Evolutionary conservation across 495 filamentous ascomycete genomes (phyloP), one percentile per base, ranked within the genome.

Genomic region (Corynascus novoguineensis): DNA sequence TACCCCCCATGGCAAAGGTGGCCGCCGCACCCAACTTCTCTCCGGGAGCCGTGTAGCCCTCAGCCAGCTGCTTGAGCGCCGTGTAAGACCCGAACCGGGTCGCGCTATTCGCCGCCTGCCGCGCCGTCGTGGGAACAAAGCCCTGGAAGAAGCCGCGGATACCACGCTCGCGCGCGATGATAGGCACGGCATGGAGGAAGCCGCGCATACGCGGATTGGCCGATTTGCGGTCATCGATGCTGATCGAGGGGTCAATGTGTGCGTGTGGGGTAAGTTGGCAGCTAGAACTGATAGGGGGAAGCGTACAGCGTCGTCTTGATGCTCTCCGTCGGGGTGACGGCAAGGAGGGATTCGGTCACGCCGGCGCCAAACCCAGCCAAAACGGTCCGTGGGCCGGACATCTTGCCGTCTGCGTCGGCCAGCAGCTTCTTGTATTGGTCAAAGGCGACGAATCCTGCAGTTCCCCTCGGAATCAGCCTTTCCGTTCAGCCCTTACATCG

Each of bases 311-410:
- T 90, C 29, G 93, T 98, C 75, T 98, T 98, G 69, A 98, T 97
- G 68, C 88, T 93, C 74, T 98, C 93, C 63, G 96, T 97, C 0
- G 93, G 93, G 4, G 93, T 98, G 32, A 98, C 93, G 8, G 93
- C 93, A 1, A 98, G 71, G 25, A 97, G 72, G 3, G 90, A 95
- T 73, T 98, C 93, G 0, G 90, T 97, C 58, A 93, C 86, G 17
- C 93, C 93, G 24, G 93, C 93, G 52, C 92, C 90, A 69, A 98
- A 95, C 7, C 93, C 93, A 34, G 92, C 91, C 56, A 97, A 80
- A 10, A 97, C 93, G 10, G 90, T 97, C 58, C 83, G 80, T 4
- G 92, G 92, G 1, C 93, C 92, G 3, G 90, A 90, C 32, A 97
- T 85, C 57, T 92, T 92, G 59, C 95, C 95, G 55, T 89, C 79